Conservation (phyloP, 371 early-diverging fungal species). For the Rhizopus delemar region DNA sequence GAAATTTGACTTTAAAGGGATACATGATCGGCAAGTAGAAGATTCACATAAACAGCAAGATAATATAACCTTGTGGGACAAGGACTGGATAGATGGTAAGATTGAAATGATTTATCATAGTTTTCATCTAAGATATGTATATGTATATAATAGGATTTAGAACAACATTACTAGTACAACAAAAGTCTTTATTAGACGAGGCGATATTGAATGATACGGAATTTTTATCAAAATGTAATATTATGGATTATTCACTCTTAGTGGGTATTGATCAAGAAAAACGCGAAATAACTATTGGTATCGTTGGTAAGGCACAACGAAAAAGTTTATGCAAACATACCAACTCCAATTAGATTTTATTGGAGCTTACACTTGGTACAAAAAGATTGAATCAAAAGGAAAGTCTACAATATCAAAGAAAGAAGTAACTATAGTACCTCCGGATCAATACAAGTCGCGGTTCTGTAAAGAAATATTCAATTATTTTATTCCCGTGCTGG, state of each 20-base stretch:
- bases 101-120: too few relatives aligned
- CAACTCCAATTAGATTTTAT: conserved; percentile 73
- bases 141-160: conserved; percentile 25
- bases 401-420: conserved; percentile 79
- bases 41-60: conserved; percentile 36
- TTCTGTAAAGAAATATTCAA: conserved; percentile 81
- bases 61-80: conserved; percentile 64
- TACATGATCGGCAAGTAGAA: conserved; percentile 59
- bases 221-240: conserved; percentile 81
- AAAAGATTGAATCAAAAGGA: conserved; percentile 87
- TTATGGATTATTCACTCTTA: conserved; percentile 93
- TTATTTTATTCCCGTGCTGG: conserved; percentile 80
- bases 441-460: conserved; percentile 83
- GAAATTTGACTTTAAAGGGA: conserved; percentile 92
- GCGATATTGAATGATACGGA: conserved; percentile 83
- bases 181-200: conserved; percentile 73
- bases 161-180: conserved; percentile 52
- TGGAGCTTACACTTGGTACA: conserved; percentile 94
- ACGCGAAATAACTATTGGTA: conserved; percentile 86
- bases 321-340: conserved; percentile 3
- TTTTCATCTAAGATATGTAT: not conserved
- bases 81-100: conserved; percentile 67
- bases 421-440: conserved; percentile 89
- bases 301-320: conserved; percentile 62
- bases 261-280: conserved; percentile 82